Base-by-base conservation (phyloP, 371 early-diverging fungal species). In the Rhizopus sp. region DNA sequence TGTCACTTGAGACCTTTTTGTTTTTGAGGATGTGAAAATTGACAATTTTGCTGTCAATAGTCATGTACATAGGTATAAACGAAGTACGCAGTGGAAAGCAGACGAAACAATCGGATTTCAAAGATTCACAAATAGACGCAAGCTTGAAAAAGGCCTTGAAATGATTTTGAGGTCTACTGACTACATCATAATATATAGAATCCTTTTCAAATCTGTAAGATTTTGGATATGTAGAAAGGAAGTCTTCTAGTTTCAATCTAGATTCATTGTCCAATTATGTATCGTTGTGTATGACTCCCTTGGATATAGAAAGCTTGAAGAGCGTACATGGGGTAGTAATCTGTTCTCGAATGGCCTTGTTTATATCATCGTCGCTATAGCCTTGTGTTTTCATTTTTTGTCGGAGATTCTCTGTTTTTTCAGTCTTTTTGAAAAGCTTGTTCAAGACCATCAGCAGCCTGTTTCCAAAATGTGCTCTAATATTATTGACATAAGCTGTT, bases 391-490 rank as follows among this genome's bases (percentile, higher is more conserved):
- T 13, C 51, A 38, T 51, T 23, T 23, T 7, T 51, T 10, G 7
- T 5, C 39, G 15, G 17, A 51, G 7, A 38, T 13, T 38, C 10
- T 51, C 32, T 4, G 1, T 10, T 10, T 38, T 47, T 12, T 38
- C 47, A 38, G 2, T 30, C 32, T 41, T 41, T 32, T 53, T 31
- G 6, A 30, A 42, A n/a, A 32, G 3, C 6, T 32, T 42, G 23
- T 32, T 42, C 13, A 42, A 4, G 2, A 53, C 12, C 2, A 2
- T 13, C 13, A 30, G 42, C 3, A 53, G 31, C 23, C 33, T 40
- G 23, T 42, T 53, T 7, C 42, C 41, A 42, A 53, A 41, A 30
- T 53, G 53, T 4, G 42, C 53, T 31, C 32, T 42, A 6, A 53
- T 42, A 13, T 42, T 41, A 15, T 53, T 53, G 15, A 31, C 8